A percentile compares a stretch with the other conserved stretches of the same genome.
phyloP scores from a whole-genome alignment of 23 red algal genomes.

The Gracilaria gracilis region DNA sequence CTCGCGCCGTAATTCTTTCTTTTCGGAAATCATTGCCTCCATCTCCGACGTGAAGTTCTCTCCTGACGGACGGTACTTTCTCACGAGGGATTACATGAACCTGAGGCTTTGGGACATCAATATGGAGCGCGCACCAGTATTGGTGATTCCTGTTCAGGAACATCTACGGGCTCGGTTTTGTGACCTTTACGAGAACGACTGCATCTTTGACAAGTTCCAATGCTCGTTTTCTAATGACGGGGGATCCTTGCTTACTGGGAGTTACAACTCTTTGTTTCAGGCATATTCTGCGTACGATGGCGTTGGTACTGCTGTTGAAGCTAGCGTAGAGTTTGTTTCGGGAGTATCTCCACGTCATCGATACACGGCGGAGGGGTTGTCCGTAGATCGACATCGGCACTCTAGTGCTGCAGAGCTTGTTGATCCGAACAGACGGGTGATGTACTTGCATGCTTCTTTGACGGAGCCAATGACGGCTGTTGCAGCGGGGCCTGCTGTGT shows the following conservation, averaged over 20 bases:
- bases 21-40: conserved; percentile 95
- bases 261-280: conserved; percentile 84
- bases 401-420: conserved; percentile 57
- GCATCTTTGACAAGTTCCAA: conserved; percentile 99
- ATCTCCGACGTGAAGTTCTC: conserved; percentile 89
- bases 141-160: conserved; percentile 88
- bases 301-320: conserved; percentile 67
- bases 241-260: conserved; percentile 85
- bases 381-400: conserved; percentile 9
- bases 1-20: conserved; percentile 72
- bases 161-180: conserved; percentile 79
- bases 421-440: conserved; percentile 71
- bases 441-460: conserved; percentile 67
- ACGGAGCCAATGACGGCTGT: conserved; percentile 73
- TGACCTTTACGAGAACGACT: conserved; percentile 98
- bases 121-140: conserved; percentile 82
- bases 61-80: conserved; percentile 87
- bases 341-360: conserved; percentile 51
- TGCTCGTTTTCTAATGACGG: conserved; percentile 90
- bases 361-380: conserved; percentile 52
- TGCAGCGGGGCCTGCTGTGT: conserved; percentile 79
- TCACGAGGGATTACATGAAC: conserved; percentile 93
- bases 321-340: conserved; percentile 89
- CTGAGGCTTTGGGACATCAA: conserved; percentile 92
- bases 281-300: conserved; percentile 77